Conservation (phyloP, 2,329 filamentous ascomycete genomes). For the Aspergillus tanneri region DNA sequence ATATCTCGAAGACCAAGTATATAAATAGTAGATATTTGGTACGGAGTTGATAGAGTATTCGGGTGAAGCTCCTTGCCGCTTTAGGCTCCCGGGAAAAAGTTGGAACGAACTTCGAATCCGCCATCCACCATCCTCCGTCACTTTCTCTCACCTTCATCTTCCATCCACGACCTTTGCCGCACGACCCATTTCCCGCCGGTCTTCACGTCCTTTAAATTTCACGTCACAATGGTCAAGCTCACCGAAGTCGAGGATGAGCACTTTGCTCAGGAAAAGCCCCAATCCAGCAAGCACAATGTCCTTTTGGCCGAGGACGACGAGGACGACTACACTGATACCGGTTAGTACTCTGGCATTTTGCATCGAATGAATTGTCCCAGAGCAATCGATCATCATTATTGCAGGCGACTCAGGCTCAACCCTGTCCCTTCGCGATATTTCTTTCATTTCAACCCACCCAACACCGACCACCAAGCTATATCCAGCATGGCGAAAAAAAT, state of each 20-base stretch:
- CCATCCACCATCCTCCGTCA: slow-evolving; percentile 27
- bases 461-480: background rate
- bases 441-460: background rate
- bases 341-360: slow-evolving; percentile 52
- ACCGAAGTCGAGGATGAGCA: slow-evolving; percentile 96
- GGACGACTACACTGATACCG: slow-evolving; percentile 84
- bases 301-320: slow-evolving; percentile 57
- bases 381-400: no score
- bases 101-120: slow-evolving; percentile 30
- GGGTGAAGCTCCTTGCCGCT: slow-evolving; percentile 36
- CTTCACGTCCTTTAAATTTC: no score
- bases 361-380: background rate
- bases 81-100: slow-evolving; percentile 41
- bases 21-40: background rate
- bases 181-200: no score
- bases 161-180: slow-evolving; percentile 3
- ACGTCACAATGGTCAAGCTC: slow-evolving; percentile 81
- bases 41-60: slow-evolving; percentile 6
- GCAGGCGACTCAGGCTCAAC: slow-evolving; percentile 43
- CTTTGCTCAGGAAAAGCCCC: slow-evolving; percentile 71
- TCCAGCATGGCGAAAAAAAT: background rate
- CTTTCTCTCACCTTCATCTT: slow-evolving; percentile 14
- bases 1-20: slow-evolving; percentile 7
- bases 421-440: slow-evolving; percentile 10
- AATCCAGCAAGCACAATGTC: slow-evolving; percentile 60